Percentiles rank a stretch among this genome's conserved stretches.
Evolutionary conservation across 345 rosid species (phyloP).

Genomic region (Populus tremula): DNA sequence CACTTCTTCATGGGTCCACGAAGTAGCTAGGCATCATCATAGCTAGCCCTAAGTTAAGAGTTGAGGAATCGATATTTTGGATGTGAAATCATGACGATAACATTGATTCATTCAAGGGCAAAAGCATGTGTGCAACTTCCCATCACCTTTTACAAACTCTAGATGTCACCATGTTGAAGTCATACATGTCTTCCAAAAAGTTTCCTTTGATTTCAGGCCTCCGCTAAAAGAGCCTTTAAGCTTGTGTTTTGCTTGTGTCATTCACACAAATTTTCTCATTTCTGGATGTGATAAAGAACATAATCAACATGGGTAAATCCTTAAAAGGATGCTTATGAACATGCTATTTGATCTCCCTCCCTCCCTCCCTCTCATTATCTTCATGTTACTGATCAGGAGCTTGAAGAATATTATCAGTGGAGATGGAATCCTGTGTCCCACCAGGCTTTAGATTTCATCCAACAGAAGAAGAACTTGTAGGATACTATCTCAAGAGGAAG

Average conservation of each 20-base stretch:
- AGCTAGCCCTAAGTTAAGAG: constrained; percentile 20
- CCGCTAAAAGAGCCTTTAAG: constrained; percentile 40
- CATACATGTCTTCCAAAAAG: constrained; percentile 18
- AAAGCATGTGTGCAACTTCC: constrained; percentile 38
- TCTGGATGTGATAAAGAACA: not conserved
- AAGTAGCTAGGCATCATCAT: constrained; percentile 27
- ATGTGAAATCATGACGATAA: constrained; percentile 10
- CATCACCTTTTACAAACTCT: constrained; percentile 31
- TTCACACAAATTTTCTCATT: not conserved
- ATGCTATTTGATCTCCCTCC: constrained; percentile 12
- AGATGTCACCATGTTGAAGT: constrained; percentile 41
- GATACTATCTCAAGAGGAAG: constrained; percentile 84
- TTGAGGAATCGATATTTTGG: constrained; percentile 20
- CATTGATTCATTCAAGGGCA: constrained; percentile 18
- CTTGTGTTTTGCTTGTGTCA: constrained; percentile 26
- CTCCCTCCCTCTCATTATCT: constrained; percentile 19
- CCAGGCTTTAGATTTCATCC: constrained; percentile 97
- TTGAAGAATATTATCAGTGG: constrained; percentile 38
- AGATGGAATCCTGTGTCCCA: constrained; percentile 70
- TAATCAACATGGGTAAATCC: not conserved
- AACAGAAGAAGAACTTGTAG: constrained; percentile 96
- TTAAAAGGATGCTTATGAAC: not conserved
- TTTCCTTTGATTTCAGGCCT: constrained; percentile 41
- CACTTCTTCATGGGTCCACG: constrained; percentile 35
- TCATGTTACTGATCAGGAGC: constrained; percentile 20